Evolutionary conservation across 306 rosid genomes (phyloP).

Genomic region (Gynostemma pentaphyllum): DNA sequence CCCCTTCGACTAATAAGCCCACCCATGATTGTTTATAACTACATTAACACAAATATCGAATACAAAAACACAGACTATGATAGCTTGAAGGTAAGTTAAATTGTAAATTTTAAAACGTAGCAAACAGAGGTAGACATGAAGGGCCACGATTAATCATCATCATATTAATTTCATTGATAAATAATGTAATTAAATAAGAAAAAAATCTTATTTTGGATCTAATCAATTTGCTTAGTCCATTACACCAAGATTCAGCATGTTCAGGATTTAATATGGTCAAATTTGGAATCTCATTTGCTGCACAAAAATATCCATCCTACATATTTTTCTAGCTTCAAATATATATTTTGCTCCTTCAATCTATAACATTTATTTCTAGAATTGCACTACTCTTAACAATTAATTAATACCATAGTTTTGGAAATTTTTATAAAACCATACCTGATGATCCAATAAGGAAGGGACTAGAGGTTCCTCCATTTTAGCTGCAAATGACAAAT

Average conservation of each 20-base stretch:
- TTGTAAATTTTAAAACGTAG: no score
- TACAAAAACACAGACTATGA: no score
- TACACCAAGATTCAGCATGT: constrained; percentile 92
- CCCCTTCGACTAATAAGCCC: no score
- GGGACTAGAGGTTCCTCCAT: constrained; percentile 95
- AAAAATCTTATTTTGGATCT: not conserved
- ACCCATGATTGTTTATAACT: no score
- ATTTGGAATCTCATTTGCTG: constrained; percentile 76
- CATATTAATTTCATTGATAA: not conserved
- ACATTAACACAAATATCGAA: no score
- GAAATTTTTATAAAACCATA: constrained; percentile 6
- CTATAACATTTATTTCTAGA: constrained; percentile 18
- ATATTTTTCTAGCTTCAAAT: constrained; percentile 74
- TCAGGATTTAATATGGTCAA: constrained; percentile 62
- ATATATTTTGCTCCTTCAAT: constrained; percentile 71
- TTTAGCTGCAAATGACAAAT: constrained; percentile 89
- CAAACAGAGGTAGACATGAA: no score
- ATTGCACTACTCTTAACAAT: not conserved
- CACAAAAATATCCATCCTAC: constrained; percentile 82
- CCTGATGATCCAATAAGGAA: constrained; percentile 81
- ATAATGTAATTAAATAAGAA: not conserved
- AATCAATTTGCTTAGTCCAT: constrained; percentile 81
- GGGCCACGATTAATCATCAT: no score
- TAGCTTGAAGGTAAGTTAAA: no score
- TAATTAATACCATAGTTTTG: no score